phyloP scores from a whole-genome alignment of 1,139 yeast genomes.

The Yamadazyma buinensis region DNA sequence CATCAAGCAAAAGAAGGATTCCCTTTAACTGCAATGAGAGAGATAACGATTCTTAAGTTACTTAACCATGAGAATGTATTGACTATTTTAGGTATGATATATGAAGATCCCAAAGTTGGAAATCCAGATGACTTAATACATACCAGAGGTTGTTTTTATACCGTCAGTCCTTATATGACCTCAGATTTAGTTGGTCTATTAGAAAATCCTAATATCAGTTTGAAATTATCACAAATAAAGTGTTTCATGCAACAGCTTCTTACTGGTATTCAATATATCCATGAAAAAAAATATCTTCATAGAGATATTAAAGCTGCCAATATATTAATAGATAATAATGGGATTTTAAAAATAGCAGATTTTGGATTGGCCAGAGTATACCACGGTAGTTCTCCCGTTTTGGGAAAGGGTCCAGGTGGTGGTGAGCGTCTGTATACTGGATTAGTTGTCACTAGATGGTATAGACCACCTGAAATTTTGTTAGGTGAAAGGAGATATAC shows the following conservation, averaged over 20 bases:
- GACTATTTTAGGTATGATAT: conserved; percentile 77
- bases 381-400: conserved; percentile 65
- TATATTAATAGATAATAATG: conserved; percentile 71
- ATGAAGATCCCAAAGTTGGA: conserved; percentile 50
- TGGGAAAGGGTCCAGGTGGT: conserved; percentile 61
- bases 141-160: conserved; percentile 61
- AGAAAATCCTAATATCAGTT: conserved; percentile 69
- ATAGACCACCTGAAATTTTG: conserved; percentile 84
- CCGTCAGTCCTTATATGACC: conserved; percentile 92
- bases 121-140: conserved; percentile 31
- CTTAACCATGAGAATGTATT: conserved; percentile 70
- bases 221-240: conserved; percentile 69
- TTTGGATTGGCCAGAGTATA: conserved; percentile 87
- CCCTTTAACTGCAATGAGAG: conserved; percentile 94
- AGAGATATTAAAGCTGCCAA: conserved; percentile 96
- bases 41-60: conserved; percentile 76
- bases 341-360: conserved; percentile 82
- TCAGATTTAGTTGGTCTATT: conserved; percentile 91
- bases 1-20: conserved; percentile 88
- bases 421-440: conserved; percentile 81
- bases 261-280: conserved; percentile 78
- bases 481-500: conserved; percentile 84
- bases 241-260: conserved; percentile 79
- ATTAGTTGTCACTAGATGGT: conserved; percentile 95
- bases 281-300: conserved; percentile 67